Evolutionary conservation across 768 basidiomycete species (phyloP), one percentile per base, ranked within the genome.

Genomic region (Macrocybe gigantea): DNA sequence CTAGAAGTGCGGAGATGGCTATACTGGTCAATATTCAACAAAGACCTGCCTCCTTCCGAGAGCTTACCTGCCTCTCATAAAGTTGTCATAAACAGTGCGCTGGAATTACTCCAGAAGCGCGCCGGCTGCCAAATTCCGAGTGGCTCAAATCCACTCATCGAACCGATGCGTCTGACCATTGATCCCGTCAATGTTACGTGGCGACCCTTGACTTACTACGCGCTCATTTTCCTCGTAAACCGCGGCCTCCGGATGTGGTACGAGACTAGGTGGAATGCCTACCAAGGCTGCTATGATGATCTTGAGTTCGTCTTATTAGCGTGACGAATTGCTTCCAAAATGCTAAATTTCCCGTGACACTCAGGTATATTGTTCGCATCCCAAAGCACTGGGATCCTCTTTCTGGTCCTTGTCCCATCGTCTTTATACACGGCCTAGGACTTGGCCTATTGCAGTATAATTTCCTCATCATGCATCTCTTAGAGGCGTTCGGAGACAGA

Each of bases 361-460:
- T 50, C 40, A 89, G 87, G 57, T 93, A 92, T 61, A 71, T 93
- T 22, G 62, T 93, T 14, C 80, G 86, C 38, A 68, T 83, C 33
- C 93, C 93, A 2, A 56, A 66, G 6, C 62, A 69, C 10, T 93
- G 90, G 89, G 70, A 82, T 39, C 64, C 79, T 2, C 60, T 62
- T 12, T 72, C 60, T 36, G 82, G 78, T 22, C 74, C 73, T 31
- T 76, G 79, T 37, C 93, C 93, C 0, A 65, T 94, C 34, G 75
- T 96, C 11, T 91, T 93, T 60, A 63, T 92, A 34, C 93, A 96
- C 58, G 94, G 94, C 3, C 79, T 98, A 1, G 93, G 93, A 7
- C 74, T 94, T 42, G 93, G 93, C 3, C 64, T 90, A 8, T 57
- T 82, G 13, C 86, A 88, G 56, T 89, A 93, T 60, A 67, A 76